phyloP scores from a whole-genome alignment of 1,284 basidiomycete species.

The Leccinum olivaceoglutinosum region DNA sequence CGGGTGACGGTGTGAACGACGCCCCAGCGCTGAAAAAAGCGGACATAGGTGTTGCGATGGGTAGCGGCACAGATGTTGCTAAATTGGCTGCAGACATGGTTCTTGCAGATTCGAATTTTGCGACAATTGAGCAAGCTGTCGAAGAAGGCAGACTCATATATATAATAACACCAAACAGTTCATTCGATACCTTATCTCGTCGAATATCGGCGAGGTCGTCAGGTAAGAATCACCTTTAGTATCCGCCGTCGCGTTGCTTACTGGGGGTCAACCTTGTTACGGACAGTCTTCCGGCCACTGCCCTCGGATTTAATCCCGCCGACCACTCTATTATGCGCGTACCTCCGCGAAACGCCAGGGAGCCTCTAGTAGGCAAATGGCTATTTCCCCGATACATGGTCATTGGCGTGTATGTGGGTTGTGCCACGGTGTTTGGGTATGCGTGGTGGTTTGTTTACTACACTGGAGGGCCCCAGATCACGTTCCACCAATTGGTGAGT shows the following conservation, averaged over 20 bases:
- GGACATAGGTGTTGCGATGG: constrained; percentile 99
- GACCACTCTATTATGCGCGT: constrained; percentile 95
- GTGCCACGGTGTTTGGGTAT: constrained; percentile 93
- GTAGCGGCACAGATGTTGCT: constrained; percentile 96
- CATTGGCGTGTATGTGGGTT: constrained; percentile 91
- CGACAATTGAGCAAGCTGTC: constrained; percentile 93
- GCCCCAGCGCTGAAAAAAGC: constrained; percentile 96
- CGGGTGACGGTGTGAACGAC: constrained; percentile 94
- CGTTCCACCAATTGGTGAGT: constrained; percentile 87
- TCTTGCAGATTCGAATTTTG: constrained; percentile 82
- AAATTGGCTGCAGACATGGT: constrained; percentile 98
- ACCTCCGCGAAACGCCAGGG: constrained; percentile 82
- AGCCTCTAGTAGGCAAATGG: constrained; percentile 91
- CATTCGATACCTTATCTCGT: constrained; percentile 91
- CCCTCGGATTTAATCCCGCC: constrained; percentile 95
- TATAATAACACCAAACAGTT: constrained; percentile 99
- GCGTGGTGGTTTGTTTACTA: constrained; percentile 99
- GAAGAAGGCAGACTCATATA: constrained; percentile 95
- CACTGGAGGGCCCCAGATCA: constrained; percentile 84
- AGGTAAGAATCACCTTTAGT: constrained; percentile 38
- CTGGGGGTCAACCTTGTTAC: constrained; percentile 89
- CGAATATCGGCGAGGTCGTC: constrained; percentile 98
- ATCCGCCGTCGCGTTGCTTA: not conserved
- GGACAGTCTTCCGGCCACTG: constrained; percentile 95
- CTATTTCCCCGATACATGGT: constrained; percentile 94